Evolutionary conservation across 345 rosid genomes (phyloP), one percentile per base, ranked within the genome.

Genomic region (Kandelia obovata): DNA sequence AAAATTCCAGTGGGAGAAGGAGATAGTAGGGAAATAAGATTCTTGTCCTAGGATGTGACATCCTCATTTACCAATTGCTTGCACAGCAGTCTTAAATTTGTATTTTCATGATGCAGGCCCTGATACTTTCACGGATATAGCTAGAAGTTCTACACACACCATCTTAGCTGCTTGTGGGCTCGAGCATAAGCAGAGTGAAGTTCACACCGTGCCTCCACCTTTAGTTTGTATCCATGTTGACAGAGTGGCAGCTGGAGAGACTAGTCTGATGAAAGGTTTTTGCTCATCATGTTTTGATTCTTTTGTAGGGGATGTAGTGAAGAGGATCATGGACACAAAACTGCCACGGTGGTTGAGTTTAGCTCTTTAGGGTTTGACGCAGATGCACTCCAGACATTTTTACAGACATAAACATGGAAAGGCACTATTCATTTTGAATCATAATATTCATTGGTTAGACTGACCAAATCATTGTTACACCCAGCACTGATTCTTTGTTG

Each of bases 241-340:
- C 66, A 83, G 76, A 77, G 39, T 79, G 70, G 74, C 67, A 39
- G 77, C 79, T 21, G 93, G 85, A 63, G 86, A 79, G 79, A 77
- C 71, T 28, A 89, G 96, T 78, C 71, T 87, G 77, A 80, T 95
- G 89, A 86, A 78, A 86, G 89, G 89, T 70, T 80, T 83, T 77
- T 95, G 99, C 82, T 80, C 83, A 21, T 68, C 88, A 66, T 95
- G 99, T 78, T 92, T 95, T 39, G 96, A 92, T 84, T 84, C 91
- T 49, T 88, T 88, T 75, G 91, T 83, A 73, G 83, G 86, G 74
- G 92, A 87, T 28, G 92, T 87, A 71, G 97, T 92, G 81, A 88
- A 84, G 84, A 87, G 78, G 73, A 90, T 87, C 72, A 74, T 89
- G 87, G 93, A 95, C 64, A 79, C 88, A 2, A 88, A 88, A 71